Percentiles rank a stretch among this genome's conserved stretches.
Evolutionary conservation across 164 flowering plant species (phyloP).

Genomic region (Chimonanthus salicifolius): DNA sequence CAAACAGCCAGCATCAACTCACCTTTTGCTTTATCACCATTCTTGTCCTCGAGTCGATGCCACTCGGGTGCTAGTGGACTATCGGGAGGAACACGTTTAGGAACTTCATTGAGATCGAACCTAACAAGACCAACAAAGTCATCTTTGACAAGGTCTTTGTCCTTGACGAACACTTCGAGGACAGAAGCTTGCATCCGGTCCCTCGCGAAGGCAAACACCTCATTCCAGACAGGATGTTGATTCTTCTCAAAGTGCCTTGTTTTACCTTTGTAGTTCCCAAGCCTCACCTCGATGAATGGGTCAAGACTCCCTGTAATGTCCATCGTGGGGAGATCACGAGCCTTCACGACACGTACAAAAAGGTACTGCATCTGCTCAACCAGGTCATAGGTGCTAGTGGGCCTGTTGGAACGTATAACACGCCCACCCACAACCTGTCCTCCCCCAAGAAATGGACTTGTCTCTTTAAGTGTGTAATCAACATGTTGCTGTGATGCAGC

Average conservation of each 20-base stretch:
- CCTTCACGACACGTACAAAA: slow-evolving; percentile 89
- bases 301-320: slow-evolving; percentile 86
- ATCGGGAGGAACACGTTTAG: slow-evolving; percentile 84
- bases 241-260: slow-evolving; percentile 75
- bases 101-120: slow-evolving; percentile 85
- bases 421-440: slow-evolving; percentile 89
- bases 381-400: slow-evolving; percentile 79
- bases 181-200: slow-evolving; percentile 79
- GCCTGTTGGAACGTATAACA: slow-evolving; percentile 58
- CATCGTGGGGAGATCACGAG: slow-evolving; percentile 80
- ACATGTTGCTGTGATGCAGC: slow-evolving; percentile 56
- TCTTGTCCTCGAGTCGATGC: slow-evolving; percentile 76
- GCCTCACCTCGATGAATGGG: slow-evolving; percentile 81
- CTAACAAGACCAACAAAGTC: slow-evolving; percentile 76
- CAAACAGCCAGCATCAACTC: slow-evolving; percentile 96
- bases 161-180: slow-evolving; percentile 74
- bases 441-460: slow-evolving; percentile 92
- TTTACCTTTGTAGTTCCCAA: slow-evolving; percentile 84
- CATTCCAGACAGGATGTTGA: slow-evolving; percentile 82
- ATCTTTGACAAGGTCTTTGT: slow-evolving; percentile 80
- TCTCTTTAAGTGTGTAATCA: slow-evolving; percentile 88
- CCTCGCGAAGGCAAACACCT: slow-evolving; percentile 79
- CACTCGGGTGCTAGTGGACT: slow-evolving; percentile 95
- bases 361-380: slow-evolving; percentile 90
- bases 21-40: slow-evolving; percentile 67